Percentiles rank a stretch among this genome's conserved stretches.
Conservation (phyloP, 768 basidiomycete species). For the Lactifluus pinguis region DNA sequence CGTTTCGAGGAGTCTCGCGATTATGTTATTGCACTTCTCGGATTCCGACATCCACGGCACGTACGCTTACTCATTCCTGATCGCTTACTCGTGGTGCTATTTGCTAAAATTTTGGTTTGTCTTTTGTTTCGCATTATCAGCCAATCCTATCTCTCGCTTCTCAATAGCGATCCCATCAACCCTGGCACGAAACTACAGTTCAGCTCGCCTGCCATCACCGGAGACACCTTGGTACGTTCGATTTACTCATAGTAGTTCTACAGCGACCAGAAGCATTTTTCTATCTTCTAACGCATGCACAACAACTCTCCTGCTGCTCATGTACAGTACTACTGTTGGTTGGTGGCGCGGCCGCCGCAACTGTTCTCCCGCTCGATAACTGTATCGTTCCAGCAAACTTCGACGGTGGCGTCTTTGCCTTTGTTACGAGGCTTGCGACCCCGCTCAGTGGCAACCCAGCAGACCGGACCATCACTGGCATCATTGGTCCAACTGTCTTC, state of each 20-base stretch:
- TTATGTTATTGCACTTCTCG: constrained; percentile 58
- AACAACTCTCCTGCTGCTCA: too few species aligned
- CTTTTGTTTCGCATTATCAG: constrained; percentile 24
- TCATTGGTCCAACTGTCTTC: constrained; percentile 63
- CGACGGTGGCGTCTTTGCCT: constrained; percentile 69
- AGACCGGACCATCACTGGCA: constrained; percentile 29
- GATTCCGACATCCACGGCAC: constrained; percentile 53
- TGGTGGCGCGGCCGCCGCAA: constrained; percentile 46
- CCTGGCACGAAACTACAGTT: constrained; percentile 56
- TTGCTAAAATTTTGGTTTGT: background rate
- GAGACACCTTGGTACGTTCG: constrained; percentile 32
- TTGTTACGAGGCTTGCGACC: constrained; percentile 53
- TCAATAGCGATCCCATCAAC: constrained; percentile 47
- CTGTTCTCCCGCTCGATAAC: constrained; percentile 47
- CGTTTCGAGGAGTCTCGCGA: constrained; percentile 57
- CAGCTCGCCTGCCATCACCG: constrained; percentile 46
- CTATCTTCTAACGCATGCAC: too few species aligned
- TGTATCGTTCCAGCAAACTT: constrained; percentile 60
- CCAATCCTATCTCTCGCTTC: constrained; percentile 52
- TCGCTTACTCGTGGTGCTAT: too few species aligned
- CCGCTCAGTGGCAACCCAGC: constrained; percentile 55
- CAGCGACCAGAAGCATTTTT: too few species aligned
- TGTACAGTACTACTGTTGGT: constrained; percentile 52
- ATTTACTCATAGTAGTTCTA: constrained; percentile 15
- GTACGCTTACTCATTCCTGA: constrained; percentile 26